Evolutionary conservation across 768 basidiomycete genomes (phyloP), one percentile per base, ranked within the genome.

Genomic region (Amanita jacksonii): DNA sequence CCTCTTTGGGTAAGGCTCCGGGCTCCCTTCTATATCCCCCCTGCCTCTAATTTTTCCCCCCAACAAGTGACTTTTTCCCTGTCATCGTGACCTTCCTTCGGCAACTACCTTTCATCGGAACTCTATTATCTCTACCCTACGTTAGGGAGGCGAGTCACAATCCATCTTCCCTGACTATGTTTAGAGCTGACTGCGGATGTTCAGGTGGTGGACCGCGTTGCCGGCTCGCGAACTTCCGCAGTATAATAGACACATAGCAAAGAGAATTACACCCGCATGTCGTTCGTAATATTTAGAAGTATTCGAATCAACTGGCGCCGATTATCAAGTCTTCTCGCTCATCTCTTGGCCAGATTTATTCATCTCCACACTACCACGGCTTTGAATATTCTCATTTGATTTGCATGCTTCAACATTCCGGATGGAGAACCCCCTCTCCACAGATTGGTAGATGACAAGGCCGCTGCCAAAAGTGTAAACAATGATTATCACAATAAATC

Each of bases 51-150:
- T 38, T 13, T 39, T 22, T 31, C 15, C 19, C 18, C 40, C 19
- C 30, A n/a, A 37, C 20, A 65, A 98, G 94, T 35, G 94, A 97
- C 65, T 99, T 99, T 72, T 98, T 98, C 77, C 96, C 96, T 5
- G 96, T 98, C 48, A 84, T 99, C 44, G 69, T 99, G 39, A 92
- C 90, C n/a, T 97, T 98, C 72, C 65, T 98, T 50, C 76, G 93
- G 45, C 94, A 97, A 65, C 60, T 98, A 36, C 94, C 96, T 4
- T 80, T 96, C 51, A 74, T 99, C 45, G 94, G 96, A 20, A 88
- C 80, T 0, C 62, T 87, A 49, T 64, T 99, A 38, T 84, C 85
- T 4, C 57, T 98, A 50, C 93, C 96, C 1, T 93, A 87, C 58
- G 80, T 98, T 55, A 71, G 86, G 57, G 72, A 73, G 45, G 94